Evolutionary conservation across 2,329 filamentous ascomycete genomes (phyloP).

Genomic region (Metarhizium rileyi): DNA sequence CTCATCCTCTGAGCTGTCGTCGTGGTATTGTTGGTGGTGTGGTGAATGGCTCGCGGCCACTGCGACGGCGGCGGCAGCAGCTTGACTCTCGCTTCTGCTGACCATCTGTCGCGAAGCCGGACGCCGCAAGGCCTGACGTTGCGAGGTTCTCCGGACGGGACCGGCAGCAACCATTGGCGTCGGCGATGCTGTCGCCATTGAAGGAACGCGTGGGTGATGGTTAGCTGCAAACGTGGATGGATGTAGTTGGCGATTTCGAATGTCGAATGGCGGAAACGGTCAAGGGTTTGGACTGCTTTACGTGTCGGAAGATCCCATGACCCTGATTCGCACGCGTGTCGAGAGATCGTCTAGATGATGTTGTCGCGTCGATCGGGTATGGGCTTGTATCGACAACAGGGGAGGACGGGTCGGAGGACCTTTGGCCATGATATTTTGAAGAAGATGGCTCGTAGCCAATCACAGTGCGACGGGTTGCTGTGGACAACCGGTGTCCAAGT

Average conservation of each 20-base stretch:
- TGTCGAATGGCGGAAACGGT: constrained; percentile 16
- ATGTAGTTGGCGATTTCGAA: neutral
- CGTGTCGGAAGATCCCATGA: constrained; percentile 30
- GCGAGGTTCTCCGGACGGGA: constrained; percentile 42
- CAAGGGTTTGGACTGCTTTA: constrained; percentile 15
- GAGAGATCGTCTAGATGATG: constrained; percentile 21
- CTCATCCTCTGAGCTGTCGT: constrained; percentile 92
- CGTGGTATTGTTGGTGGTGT: constrained; percentile 39
- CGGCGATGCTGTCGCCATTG: constrained; percentile 45
- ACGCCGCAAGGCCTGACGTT: constrained; percentile 45
- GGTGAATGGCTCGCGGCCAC: constrained; percentile 22
- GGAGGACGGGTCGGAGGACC: constrained; percentile 3
- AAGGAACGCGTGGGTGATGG: constrained; percentile 12
- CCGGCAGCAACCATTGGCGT: constrained; percentile 44
- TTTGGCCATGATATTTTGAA: constrained; percentile 19
- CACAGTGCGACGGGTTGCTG: constrained; percentile 19
- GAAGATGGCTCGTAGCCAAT: constrained; percentile 17
- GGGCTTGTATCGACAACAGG: constrained; percentile 6
- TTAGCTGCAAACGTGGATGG: constrained; percentile 4
- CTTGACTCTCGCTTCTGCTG: constrained; percentile 36
- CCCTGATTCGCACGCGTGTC: constrained; percentile 18
- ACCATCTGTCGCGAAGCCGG: constrained; percentile 36
- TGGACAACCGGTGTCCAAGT: constrained; percentile 17
- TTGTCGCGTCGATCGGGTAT: constrained; percentile 21
- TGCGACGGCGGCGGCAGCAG: constrained; percentile 18